Percentiles rank a stretch among this genome's conserved stretches.
These are phyloP conservation scores for Fusarium setosum DNA, from an alignment of 2,329 filamentous ascomycete species.

Conservation along the genomic window DNA sequence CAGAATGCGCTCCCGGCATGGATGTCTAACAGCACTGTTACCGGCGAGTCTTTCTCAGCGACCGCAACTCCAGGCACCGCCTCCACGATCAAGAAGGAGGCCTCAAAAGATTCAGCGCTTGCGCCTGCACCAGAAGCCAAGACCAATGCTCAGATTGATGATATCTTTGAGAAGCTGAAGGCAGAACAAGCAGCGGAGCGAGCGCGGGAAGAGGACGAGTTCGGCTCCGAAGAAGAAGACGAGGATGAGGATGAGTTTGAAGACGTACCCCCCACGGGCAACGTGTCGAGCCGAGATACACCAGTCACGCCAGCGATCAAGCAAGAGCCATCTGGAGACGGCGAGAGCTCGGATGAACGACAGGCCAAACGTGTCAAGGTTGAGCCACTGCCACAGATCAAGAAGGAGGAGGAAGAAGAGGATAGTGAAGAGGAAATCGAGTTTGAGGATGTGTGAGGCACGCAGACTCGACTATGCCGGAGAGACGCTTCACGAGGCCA, in stretches of 20 bases:
- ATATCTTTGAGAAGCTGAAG: conserved; percentile 75
- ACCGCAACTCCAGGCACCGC: conserved; percentile 30
- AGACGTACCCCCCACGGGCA: conserved; percentile 57
- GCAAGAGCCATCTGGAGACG: conserved; percentile 46
- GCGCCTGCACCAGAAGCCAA: conserved; percentile 57
- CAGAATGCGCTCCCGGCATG: conserved; percentile 78
- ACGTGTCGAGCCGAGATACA: conserved; percentile 46
- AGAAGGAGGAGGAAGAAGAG: conserved; percentile 58
- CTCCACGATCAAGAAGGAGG: conserved; percentile 51
- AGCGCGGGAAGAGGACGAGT: conserved; percentile 46
- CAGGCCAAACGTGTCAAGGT: conserved; percentile 72
- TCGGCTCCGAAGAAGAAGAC: conserved; percentile 52
- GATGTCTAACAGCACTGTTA: conserved; percentile 78
- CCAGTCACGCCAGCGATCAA: conserved; percentile 49
- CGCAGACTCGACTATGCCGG: background rate
- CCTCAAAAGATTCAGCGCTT: conserved; percentile 57
- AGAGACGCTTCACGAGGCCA: too few species aligned
- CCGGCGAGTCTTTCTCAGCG: conserved; percentile 67
- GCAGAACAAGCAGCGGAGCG: conserved; percentile 65
- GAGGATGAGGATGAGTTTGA: conserved; percentile 62
- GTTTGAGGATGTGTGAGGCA: conserved; percentile 65
- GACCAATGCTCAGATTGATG: conserved; percentile 70
- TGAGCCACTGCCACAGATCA: conserved; percentile 59
- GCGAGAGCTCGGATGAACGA: conserved; percentile 53
- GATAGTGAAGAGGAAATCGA: conserved; percentile 62